Evolutionary conservation across 768 basidiomycete species (phyloP), one percentile per base, ranked within the genome.

Genomic region (Suillus brevipes): DNA sequence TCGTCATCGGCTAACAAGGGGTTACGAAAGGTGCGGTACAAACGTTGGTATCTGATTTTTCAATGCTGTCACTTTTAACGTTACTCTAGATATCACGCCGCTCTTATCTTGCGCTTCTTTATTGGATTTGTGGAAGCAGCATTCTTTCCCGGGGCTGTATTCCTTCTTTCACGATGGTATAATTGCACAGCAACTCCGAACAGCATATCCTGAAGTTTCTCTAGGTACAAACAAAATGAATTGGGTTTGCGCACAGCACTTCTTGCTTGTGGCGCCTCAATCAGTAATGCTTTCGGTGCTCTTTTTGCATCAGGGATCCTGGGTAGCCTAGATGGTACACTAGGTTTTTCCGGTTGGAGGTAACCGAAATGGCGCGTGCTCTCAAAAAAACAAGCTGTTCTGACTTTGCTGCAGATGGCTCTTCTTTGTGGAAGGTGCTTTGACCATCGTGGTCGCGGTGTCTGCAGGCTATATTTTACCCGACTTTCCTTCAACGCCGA

Each of bases 281-380:
- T 92, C 63, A 87, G 85, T 55, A 94, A 93, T 79, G 92, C 91
- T 6, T 92, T 93, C 74, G 90, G 91, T 4, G 82, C 90, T 0
- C 78, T 93, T 18, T 83, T 92, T 49, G 90, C 91, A 5, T 89
- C 90, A 20, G 89, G 85, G 2, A 90, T 94, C 60, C 82, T 94
- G 18, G 80, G 83, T 63, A 76, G 78, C n/a, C 89, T 92, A 87
- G 83, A 91, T 43, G 88, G 87, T 7, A 82, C 78, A 67, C 76
- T 87, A 16, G 91, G 91, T 0, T 79, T 85, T 63, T 78, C 87
- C 2, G 89, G 89, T 1, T 94, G 92, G 92, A 79, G 37, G 37
- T 38, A 9, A 36, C 7, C 34, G 34, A 36, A 9, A 36, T 36
- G 34, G 25, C 60, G 20, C 61, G n/a, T 34, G 8, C 20, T 14